phyloP scores from a whole-genome alignment of 805 yeast genomes.

The Saccharomycopsis olivae region DNA sequence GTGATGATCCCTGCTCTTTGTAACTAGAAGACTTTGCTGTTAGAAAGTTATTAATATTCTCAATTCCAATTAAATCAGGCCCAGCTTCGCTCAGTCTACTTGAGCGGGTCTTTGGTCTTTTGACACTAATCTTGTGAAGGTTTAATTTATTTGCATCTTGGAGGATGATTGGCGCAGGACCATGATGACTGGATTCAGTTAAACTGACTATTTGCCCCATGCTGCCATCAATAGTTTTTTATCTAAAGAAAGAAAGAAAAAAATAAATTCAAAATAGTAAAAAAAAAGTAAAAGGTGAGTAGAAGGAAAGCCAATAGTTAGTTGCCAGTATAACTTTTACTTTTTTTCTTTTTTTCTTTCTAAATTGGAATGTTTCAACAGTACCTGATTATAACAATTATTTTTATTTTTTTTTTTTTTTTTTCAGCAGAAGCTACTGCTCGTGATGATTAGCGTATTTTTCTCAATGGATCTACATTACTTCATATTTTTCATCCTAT shows the following conservation, averaged over 20 bases:
- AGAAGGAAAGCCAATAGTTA: too few species aligned
- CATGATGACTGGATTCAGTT: background rate
- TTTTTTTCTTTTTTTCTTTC: too few species aligned
- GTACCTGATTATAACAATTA: background rate
- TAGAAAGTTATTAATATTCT: conserved; percentile 7
- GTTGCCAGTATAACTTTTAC: too few species aligned
- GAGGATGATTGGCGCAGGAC: background rate
- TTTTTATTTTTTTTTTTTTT: too few species aligned
- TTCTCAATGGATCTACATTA: too few species aligned
- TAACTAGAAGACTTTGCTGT: conserved; percentile 1
- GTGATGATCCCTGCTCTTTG: background rate
- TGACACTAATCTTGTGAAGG: conserved; percentile 1
- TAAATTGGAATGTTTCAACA: too few species aligned
- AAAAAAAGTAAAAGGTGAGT: too few species aligned
- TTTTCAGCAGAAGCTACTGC: too few species aligned
- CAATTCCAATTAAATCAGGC: conserved; percentile 4
- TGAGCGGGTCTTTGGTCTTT: background rate
- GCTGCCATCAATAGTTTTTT: background rate
- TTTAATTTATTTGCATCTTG: conserved; percentile 8
- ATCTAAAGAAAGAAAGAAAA: too few species aligned
- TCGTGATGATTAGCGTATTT: too few species aligned
- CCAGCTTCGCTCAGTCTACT: background rate
- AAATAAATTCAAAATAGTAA: background rate
- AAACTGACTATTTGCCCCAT: conserved; percentile 4
- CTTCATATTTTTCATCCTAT: too few species aligned